Percentiles rank a stretch among this genome's conserved stretches.
Conservation (phyloP, 805 yeast species). For the Candida incommunis region DNA sequence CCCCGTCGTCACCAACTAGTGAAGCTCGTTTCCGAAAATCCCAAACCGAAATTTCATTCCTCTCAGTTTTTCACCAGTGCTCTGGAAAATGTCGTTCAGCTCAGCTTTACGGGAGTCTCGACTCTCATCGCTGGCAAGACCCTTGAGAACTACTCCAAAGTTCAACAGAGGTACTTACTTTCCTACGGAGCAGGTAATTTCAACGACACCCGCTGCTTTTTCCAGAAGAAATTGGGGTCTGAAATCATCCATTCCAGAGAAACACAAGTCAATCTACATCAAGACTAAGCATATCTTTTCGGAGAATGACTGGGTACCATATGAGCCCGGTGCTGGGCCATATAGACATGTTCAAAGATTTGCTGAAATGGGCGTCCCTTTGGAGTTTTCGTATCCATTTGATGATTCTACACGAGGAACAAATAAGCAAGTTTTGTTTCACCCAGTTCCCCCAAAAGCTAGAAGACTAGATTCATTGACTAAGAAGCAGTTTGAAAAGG, state of each 20-base stretch:
- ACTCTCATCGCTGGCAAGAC: constrained; percentile 14
- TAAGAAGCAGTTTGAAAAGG: constrained; percentile 8
- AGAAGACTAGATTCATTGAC: constrained; percentile 3
- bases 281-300: constrained; percentile 16
- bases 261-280: constrained; percentile 14
- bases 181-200: constrained; percentile 19
- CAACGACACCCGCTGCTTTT: constrained; percentile 19
- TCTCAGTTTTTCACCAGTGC: too few species aligned
- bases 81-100: neutral
- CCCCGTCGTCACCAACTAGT: too few species aligned
- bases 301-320: constrained; percentile 16
- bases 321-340: constrained; percentile 14
- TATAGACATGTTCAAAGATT: constrained; percentile 16
- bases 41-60: neutral
- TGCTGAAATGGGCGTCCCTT: constrained; percentile 17
- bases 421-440: constrained; percentile 7
- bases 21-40: neutral
- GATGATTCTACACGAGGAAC: constrained; percentile 1
- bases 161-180: constrained; percentile 4
- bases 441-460: constrained; percentile 7
- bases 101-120: constrained; percentile 12
- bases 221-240: constrained; percentile 24
- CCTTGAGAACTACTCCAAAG: constrained; percentile 6
- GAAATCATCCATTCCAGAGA: constrained; percentile 16
- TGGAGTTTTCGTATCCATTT: neutral